Evolutionary conservation across 352 stramenopile species (phyloP), one percentile per base, ranked within the genome.

Genomic region (Phytophthora quininea): DNA sequence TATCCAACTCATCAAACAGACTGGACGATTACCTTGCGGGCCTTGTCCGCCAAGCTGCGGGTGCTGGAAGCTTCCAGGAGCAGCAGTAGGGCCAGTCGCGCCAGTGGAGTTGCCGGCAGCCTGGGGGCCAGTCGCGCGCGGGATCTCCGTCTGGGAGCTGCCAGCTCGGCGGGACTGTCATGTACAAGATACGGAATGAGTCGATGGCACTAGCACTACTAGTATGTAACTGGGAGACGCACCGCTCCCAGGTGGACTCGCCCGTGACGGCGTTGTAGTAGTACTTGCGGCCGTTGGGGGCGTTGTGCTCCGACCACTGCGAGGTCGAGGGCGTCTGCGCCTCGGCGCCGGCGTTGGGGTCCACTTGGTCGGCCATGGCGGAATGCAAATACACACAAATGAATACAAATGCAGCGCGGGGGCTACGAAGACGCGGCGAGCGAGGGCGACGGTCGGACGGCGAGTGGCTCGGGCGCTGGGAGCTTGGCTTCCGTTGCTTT

Each of bases 191-290:
- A 54, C 31, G 19, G 19, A 24, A 24, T 24, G 19, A 24, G 19
- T 24, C 19, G 19, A 24, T 24, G 19, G 19, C 19, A 24, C 19
- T 24, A 49, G 43, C 9, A 29, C 14, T 29, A 5, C 38, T 19
- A 52, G 19, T 2, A 50, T 19, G 31, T 11, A 32, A 31, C 9
- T 27, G 40, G 38, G 27, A 38, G n/a, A 78, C 85, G 45, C 74
- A 96, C 77, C 85, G 86, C 49, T 97, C 90, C 90, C 90, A 98
- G 42, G 82, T 96, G 19, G 89, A 96, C 64, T 97, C 90, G 58
- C 89, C 89, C 30, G 92, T 96, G 61, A 86, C 78, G 73, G 86
- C 80, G 73, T 97, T 97, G 84, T 97, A 97, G 74, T 92, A 97
- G 72, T 97, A 97, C 72, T 93, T 94, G 76, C 90, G 84, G 57